Conservation (phyloP, 75 land plant genomes). For the Pinus tabuliformis region DNA sequence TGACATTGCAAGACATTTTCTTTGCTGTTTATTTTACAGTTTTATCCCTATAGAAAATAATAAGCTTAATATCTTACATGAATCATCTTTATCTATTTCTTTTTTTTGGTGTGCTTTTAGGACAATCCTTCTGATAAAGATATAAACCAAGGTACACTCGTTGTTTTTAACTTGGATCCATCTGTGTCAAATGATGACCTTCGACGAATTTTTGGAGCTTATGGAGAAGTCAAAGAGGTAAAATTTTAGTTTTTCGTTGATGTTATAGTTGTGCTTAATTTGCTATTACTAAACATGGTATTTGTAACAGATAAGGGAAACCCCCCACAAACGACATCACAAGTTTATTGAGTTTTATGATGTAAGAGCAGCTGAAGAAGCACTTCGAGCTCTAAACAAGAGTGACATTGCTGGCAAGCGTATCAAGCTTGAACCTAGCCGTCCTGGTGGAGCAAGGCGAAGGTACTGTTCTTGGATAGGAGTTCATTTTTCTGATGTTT, state of each 20-base stretch:
- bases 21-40: not conserved
- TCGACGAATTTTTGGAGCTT: conserved; percentile 79
- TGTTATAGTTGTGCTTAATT: not conserved
- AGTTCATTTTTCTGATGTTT: not conserved
- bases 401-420: conserved; percentile 78
- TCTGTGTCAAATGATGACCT: conserved; percentile 94
- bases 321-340: conserved; percentile 69
- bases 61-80: not conserved
- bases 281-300: not conserved
- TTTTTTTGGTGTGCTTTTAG: conserved; percentile 19
- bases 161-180: conserved; percentile 88
- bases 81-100: too few relatives aligned
- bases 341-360: conserved; percentile 75
- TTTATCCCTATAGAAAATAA: not conserved
- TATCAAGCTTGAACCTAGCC: conserved; percentile 72
- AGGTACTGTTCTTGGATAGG: conserved; percentile 22
- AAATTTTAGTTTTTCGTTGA: conserved; percentile 9
- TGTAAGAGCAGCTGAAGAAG: conserved; percentile 71
- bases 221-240: conserved; percentile 97
- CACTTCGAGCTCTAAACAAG: conserved; percentile 50
- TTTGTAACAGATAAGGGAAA: conserved; percentile 60
- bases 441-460: conserved; percentile 73
- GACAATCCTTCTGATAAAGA: conserved; percentile 97
- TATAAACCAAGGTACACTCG: conserved; percentile 92
- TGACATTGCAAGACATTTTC: not conserved